phyloP scores from a whole-genome alignment of 768 basidiomycete species.

The Russula earlei region DNA sequence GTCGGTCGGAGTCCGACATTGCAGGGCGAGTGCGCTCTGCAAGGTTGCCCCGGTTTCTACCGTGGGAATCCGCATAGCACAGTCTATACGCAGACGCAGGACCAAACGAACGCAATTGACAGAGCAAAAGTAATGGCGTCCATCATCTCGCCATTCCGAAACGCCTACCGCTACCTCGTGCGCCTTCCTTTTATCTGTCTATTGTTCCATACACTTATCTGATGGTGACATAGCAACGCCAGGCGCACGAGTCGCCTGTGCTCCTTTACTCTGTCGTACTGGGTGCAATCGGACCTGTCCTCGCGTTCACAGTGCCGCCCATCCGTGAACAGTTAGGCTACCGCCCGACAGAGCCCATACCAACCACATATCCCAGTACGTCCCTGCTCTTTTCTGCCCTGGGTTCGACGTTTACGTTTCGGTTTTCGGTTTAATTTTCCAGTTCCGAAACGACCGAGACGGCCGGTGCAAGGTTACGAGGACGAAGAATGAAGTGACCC shows the following conservation, averaged over 20 bases:
- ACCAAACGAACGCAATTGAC: not conserved
- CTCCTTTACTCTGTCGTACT: conserved; percentile 80
- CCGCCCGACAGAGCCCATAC: conserved; percentile 55
- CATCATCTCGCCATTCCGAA: conserved; percentile 38
- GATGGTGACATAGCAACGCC: conserved; percentile 76
- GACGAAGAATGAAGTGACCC: conserved; percentile 35
- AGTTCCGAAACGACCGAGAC: conserved; percentile 68
- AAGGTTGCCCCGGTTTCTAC: no score
- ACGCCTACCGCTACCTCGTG: conserved; percentile 38
- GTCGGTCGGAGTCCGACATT: no score
- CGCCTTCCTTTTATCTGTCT: not conserved
- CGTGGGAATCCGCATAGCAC: no score
- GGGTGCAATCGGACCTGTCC: conserved; percentile 64
- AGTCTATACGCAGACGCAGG: no score
- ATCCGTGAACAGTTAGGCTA: conserved; percentile 70
- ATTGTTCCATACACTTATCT: not conserved
- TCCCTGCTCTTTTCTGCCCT: not conserved
- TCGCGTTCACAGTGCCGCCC: conserved; percentile 70
- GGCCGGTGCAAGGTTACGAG: conserved; percentile 65
- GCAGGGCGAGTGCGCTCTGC: no score
- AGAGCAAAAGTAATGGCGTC: conserved; percentile 31
- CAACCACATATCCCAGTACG: conserved; percentile 74
- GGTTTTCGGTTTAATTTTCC: not conserved
- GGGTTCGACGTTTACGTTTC: not conserved
- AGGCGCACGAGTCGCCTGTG: conserved; percentile 85